These are phyloP conservation scores for Globisporangium carolinianum DNA, from an alignment of 352 stramenopile genomes.

Conservation along the genomic window DNA sequence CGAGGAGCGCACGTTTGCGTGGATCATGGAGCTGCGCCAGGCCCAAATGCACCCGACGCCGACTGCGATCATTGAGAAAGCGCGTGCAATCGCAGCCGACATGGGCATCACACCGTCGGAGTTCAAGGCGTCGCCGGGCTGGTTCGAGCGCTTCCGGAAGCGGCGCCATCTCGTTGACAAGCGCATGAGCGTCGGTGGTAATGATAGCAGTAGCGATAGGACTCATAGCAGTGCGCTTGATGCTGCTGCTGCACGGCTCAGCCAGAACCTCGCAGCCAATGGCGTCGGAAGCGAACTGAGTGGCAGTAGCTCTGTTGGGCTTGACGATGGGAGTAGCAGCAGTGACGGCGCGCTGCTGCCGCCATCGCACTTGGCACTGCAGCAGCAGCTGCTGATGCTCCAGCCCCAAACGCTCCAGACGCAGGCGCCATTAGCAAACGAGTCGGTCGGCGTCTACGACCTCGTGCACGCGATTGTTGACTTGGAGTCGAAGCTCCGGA, in stretches of 20 bases:
- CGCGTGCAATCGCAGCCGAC: conserved; percentile 3
- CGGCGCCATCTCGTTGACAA: conserved; percentile 6
- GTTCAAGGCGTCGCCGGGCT: conserved; percentile 12
- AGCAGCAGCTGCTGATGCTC: background rate
- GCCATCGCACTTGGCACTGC: background rate
- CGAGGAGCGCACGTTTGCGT: conserved; percentile 9
- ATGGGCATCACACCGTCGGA: conserved; percentile 9
- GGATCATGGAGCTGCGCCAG: conserved; percentile 5
- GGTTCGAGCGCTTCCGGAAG: conserved; percentile 14
- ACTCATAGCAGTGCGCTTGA: too few relatives aligned
- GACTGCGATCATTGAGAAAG: conserved; percentile 10
- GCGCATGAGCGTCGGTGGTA: conserved; percentile 9
- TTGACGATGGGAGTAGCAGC: background rate
- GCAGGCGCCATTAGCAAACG: background rate
- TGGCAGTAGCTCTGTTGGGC: background rate
- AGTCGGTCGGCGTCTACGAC: background rate
- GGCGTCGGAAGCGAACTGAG: background rate
- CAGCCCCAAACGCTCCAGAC: background rate
- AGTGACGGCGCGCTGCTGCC: background rate
- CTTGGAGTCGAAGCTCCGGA: conserved; percentile 7
- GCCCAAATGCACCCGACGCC: conserved; percentile 9
- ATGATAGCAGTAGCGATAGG: background rate
- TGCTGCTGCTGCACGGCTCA: too few relatives aligned
- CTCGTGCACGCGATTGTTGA: conserved; percentile 5
- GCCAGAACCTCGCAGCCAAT: too few relatives aligned